These are phyloP conservation scores for Fonsecaea multimorphosa DNA, from an alignment of 2,329 filamentous ascomycete genomes.

Conservation along the genomic window DNA sequence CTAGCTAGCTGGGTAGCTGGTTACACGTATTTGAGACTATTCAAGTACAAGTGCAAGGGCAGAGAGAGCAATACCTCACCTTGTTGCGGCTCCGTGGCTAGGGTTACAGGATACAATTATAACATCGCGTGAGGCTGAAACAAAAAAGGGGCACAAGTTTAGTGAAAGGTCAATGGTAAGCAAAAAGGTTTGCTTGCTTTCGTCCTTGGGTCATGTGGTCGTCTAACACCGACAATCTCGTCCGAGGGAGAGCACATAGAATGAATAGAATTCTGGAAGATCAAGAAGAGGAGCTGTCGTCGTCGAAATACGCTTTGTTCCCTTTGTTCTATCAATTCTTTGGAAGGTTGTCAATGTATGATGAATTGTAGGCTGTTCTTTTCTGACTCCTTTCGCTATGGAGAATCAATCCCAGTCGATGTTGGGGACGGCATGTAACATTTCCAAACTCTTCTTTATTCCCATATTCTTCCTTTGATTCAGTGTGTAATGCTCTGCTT, in stretches of 20 bases:
- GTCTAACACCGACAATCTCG: not conserved
- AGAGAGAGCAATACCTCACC: not conserved
- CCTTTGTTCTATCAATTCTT: conserved; percentile 6
- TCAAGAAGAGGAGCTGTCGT: not conserved
- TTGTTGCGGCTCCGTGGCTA: not conserved
- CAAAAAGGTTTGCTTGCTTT: not conserved
- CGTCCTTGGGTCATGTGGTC: not conserved
- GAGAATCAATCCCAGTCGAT: not conserved
- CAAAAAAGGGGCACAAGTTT: not conserved
- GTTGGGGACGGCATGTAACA: not conserved
- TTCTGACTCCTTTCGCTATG: conserved; percentile 8
- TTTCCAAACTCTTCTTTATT: not conserved
- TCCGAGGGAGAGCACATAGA: too few species aligned
- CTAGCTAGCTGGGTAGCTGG: too few species aligned
- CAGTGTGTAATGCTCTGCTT: not conserved
- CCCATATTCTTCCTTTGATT: not conserved
- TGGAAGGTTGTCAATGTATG: not conserved
- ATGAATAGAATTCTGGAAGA: not conserved
- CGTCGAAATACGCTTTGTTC: not conserved
- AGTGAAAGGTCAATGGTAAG: not conserved
- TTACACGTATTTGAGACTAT: too few species aligned
- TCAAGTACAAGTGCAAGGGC: too few species aligned
- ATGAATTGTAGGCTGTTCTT: not conserved
- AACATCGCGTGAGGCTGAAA: not conserved
- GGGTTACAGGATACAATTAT: not conserved